Percentiles rank a stretch among this genome's conserved stretches.
Conservation (phyloP, 352 stramenopile genomes). For the Phytopythium montanum region DNA sequence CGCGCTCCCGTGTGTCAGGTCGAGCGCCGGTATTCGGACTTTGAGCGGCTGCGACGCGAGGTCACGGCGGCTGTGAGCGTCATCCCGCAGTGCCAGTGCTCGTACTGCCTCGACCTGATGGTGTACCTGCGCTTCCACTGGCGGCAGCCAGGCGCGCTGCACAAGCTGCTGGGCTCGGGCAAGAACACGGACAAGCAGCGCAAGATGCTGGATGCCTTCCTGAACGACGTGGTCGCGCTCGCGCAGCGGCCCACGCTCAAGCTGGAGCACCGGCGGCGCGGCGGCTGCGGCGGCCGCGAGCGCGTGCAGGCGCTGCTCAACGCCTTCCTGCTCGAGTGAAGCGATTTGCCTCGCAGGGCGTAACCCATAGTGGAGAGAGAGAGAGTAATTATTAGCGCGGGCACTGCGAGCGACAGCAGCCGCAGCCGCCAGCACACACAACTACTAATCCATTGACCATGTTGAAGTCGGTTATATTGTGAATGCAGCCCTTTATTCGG, state of each 20-base stretch:
- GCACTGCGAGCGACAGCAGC: background rate
- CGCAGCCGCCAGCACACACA: background rate
- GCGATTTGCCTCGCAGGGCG: background rate
- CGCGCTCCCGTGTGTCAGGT: constrained; percentile 41
- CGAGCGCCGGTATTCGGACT: constrained; percentile 62
- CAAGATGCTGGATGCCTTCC: constrained; percentile 40
- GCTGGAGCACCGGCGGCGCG: constrained; percentile 11
- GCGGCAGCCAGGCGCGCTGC: constrained; percentile 35
- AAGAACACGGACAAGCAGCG: constrained; percentile 36
- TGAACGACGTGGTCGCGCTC: constrained; percentile 44
- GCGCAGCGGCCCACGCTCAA: constrained; percentile 31
- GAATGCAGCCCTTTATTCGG: background rate
- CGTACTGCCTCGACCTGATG: constrained; percentile 55
- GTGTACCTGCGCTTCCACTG: constrained; percentile 49
- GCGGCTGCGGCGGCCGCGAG: constrained; percentile 33
- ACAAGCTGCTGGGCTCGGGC: constrained; percentile 20
- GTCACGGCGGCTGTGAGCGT: constrained; percentile 31
- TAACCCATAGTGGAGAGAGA: background rate
- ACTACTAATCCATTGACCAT: background rate
- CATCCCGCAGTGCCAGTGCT: constrained; percentile 45
- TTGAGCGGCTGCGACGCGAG: constrained; percentile 39
- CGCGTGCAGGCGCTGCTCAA: constrained; percentile 41
- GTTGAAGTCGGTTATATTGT: background rate
- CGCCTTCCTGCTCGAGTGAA: constrained; percentile 38
- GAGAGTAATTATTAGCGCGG: constrained; percentile 3